A percentile compares a stretch with the other conserved stretches of the same genome.
Conservation (phyloP, 2,329 filamentous ascomycete genomes). For the Neodidymelliopsis sp. region DNA sequence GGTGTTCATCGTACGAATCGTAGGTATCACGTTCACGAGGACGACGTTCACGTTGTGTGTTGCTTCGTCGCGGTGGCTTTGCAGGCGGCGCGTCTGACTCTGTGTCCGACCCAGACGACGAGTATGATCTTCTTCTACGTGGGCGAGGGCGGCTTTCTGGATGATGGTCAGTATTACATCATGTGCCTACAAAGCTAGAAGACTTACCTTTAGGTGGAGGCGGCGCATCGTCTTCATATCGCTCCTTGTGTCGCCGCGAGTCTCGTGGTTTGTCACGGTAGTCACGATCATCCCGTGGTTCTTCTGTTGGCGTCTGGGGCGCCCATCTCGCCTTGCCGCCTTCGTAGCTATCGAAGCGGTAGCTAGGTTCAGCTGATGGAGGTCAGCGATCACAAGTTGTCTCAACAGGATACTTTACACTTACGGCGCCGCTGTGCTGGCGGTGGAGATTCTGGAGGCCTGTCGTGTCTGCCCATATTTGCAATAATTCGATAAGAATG, state of each 20-base stretch:
- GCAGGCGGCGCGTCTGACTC: slow-evolving; percentile 23
- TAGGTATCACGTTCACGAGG: slow-evolving; percentile 29
- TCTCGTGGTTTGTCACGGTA: slow-evolving; percentile 33
- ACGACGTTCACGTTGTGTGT: slow-evolving; percentile 27
- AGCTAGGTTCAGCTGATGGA: slow-evolving; percentile 27
- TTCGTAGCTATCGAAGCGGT: slow-evolving; percentile 39
- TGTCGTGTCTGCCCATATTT: slow-evolving; percentile 34
- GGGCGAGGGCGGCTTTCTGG: slow-evolving; percentile 22
- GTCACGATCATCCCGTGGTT: slow-evolving; percentile 31
- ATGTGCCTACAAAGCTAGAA: not conserved
- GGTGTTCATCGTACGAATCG: slow-evolving; percentile 39
- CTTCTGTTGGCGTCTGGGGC: slow-evolving; percentile 25
- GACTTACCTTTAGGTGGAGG: slow-evolving; percentile 21
- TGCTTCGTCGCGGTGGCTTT: slow-evolving; percentile 30
- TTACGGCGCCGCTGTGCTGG: slow-evolving; percentile 26
- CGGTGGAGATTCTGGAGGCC: slow-evolving; percentile 23
- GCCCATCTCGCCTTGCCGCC: slow-evolving; percentile 39
- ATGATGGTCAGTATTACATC: slow-evolving; percentile 8
- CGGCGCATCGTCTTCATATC: slow-evolving; percentile 24
- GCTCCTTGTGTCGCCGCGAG: slow-evolving; percentile 26
- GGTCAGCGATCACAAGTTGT: not conserved
- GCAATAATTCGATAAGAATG: slow-evolving; percentile 3
- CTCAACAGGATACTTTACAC: not conserved
- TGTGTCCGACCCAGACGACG: slow-evolving; percentile 29
- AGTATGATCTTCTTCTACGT: slow-evolving; percentile 27